Evolutionary conservation across 768 basidiomycete species (phyloP), one percentile per base, ranked within the genome.

Genomic region (Lentinula lateritia): DNA sequence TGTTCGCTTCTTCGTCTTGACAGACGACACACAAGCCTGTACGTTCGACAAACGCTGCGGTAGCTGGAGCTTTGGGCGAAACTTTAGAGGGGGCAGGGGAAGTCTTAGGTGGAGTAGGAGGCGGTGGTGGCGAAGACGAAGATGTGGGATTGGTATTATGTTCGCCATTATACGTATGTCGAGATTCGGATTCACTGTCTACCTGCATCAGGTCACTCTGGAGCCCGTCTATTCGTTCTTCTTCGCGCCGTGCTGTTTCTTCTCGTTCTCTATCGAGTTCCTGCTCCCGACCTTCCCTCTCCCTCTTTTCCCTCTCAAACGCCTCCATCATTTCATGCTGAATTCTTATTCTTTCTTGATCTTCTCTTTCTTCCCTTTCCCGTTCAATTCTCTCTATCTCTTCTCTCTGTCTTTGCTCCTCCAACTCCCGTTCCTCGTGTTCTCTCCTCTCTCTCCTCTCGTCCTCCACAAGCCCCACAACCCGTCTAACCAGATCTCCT

Each of bases 1-100:
- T 91, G 65, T 90, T 94, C 0, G 95, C 94, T 65, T 96, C 94
- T 62, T 94, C 91, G 64, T 97, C 95, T 69, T 95, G 94, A 69
- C 95, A 97, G 9, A 97, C 83, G 0, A 96, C 92, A 70, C 95
- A 97, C 5, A 95, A 73, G 1, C 95, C 93, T 8, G 83, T 82
- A 23, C 87, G 82, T 63, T 92, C 90, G 12, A 81, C 69, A 32
- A 56, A 42, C 4, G 39, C 53, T 9, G 78, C 72, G 1, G 72
- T 69, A 36, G 73, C 72, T 61, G 75, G 70, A 8, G 77, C 63
- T 63, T 76, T 80, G 6, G 80, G 68, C 23, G 76, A 63, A n/a
- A 72, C 63, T 12, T 71, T 73, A 3, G 76, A 69, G 4, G 71
- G 67, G 2, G 75, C 63, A 42, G 66, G 42, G 20, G 67, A 43